phyloP scores from a whole-genome alignment of 2,329 filamentous ascomycete species.

The Fusarium nurragi region DNA sequence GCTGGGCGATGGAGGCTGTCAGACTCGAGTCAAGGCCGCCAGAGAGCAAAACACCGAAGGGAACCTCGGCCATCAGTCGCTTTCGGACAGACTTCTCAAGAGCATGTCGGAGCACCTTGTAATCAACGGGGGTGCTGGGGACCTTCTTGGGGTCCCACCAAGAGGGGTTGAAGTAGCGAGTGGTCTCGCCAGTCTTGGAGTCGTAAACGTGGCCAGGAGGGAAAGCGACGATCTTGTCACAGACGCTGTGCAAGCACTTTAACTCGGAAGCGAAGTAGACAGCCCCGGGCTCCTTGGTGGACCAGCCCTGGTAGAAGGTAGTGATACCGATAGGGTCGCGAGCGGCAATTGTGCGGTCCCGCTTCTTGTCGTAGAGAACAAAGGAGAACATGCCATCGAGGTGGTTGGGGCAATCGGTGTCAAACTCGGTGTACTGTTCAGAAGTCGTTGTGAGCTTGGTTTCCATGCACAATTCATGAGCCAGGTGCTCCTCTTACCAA shows the following conservation, averaged over 20 bases:
- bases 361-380: conserved; percentile 94
- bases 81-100: conserved; percentile 94
- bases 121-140: conserved; percentile 82
- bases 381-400: conserved; percentile 99
- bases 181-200: conserved; percentile 86
- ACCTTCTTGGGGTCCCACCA: conserved; percentile 90
- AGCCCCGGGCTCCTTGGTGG: conserved; percentile 80
- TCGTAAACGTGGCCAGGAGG: conserved; percentile 96
- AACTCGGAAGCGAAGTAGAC: conserved; percentile 98
- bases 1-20: conserved; percentile 93
- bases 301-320: conserved; percentile 95
- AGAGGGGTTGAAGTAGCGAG: conserved; percentile 87
- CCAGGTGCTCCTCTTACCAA: conserved; percentile 65
- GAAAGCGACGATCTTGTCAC: conserved; percentile 94
- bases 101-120: conserved; percentile 80
- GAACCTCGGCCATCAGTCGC: conserved; percentile 97
- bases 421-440: conserved; percentile 86
- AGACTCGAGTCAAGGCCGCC: conserved; percentile 96
- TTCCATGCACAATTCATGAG: background rate
- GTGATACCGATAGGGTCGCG: conserved; percentile 97
- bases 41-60: conserved; percentile 94
- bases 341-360: conserved; percentile 91
- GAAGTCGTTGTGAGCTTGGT: conserved; percentile 23
- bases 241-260: conserved; percentile 91
- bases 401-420: conserved; percentile 88